Evolutionary conservation across 192 early-diverging fungal genomes (phyloP), one percentile per base, ranked within the genome.

Genomic region (Coemansia biformis): DNA sequence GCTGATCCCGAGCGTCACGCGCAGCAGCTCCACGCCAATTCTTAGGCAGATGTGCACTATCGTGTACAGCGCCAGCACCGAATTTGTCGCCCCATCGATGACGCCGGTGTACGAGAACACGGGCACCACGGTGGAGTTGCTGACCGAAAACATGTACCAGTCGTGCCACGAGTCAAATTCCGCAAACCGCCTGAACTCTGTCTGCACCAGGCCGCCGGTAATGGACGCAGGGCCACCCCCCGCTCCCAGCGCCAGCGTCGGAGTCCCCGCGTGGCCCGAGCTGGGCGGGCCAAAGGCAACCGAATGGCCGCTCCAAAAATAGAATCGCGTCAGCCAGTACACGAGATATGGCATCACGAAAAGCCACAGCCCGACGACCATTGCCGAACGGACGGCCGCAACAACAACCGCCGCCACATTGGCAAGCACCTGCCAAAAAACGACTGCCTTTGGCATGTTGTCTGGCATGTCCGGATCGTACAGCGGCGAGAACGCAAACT

Each of bases 281-380:
- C 35, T 12, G 8, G 15, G 16, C 47, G 33, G 33, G 5, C 47
- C 36, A 37, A 48, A 38, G 13, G 26, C 30, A 16, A 43, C 51
- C 32, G 64, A 61, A 45, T 86, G 81, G 8, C 81, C 84, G 44
- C 78, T 78, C 87, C 85, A 89, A 48, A 91, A 92, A 59, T 86
- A 90, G 50, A 90, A 78, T 16, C 88, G 77, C 85, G 84, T 88
- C 14, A 86, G 77, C 87, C 88, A 91, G 30, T 88, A 78, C 2
- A 89, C 83, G 31, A 84, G 59, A 43, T 86, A 89, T 12, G 93
- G 93, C 22, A 96, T 75, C 37, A 81, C 48, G 12, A 89, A 76
- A 24, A 91, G 75, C 93, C 93, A 96, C 37, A 89, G 76, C 14
- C 57, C 59, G 9, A 64, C 51, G 1, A 91, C 87, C 7, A 91